Evolutionary conservation across 2,329 filamentous ascomycete genomes (phyloP).

Genomic region (Biscogniauxia sp.): DNA sequence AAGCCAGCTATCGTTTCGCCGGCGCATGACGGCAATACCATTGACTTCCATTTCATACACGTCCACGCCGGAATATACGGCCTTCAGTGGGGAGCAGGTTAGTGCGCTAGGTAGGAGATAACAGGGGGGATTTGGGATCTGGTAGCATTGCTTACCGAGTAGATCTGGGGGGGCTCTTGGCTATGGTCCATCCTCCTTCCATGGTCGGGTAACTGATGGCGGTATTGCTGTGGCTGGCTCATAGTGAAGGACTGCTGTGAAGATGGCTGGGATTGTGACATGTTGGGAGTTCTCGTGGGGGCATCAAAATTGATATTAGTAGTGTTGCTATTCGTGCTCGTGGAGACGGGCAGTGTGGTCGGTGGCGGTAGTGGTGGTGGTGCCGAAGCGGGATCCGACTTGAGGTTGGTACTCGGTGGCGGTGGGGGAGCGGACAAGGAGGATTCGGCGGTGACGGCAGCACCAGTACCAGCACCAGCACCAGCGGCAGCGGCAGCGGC

Average conservation of each 20-base stretch:
- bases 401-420: constrained; percentile 10
- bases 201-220: constrained; percentile 41
- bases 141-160: constrained; percentile 48
- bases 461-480: not conserved
- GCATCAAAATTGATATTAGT: constrained; percentile 24
- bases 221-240: constrained; percentile 49
- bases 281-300: constrained; percentile 33
- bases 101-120: constrained; percentile 10
- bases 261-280: constrained; percentile 48
- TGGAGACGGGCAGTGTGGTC: not conserved
- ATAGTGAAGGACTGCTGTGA: constrained; percentile 57
- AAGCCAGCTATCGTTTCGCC: constrained; percentile 90
- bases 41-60: constrained; percentile 99
- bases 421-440: constrained; percentile 12
- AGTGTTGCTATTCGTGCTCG: constrained; percentile 1
- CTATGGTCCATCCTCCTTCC: constrained; percentile 29
- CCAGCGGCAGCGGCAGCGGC: not conserved
- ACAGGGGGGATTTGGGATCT: constrained; percentile 2
- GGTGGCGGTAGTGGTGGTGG: constrained; percentile 2
- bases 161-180: constrained; percentile 54
- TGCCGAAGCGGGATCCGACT: constrained; percentile 14
- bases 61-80: constrained; percentile 90
- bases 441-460: constrained; percentile 5
- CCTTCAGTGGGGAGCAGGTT: constrained; percentile 41
- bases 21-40: constrained; percentile 89